Percentiles rank a stretch among this genome's conserved stretches.
These are phyloP conservation scores for Paramecium sexaurelia DNA, from an alignment of 73 alveolate genomes.

Conservation along the genomic window DNA sequence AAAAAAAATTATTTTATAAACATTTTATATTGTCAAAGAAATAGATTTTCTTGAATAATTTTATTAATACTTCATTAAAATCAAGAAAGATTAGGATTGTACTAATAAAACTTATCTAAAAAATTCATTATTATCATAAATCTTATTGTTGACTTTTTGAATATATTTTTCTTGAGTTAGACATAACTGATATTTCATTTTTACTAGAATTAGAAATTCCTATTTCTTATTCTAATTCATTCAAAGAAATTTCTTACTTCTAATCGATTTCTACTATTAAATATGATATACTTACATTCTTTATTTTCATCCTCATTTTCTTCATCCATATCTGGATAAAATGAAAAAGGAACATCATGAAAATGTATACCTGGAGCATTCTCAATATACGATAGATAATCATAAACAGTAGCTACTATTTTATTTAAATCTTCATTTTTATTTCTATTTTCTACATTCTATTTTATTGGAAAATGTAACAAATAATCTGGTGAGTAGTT, in stretches of 20 bases:
- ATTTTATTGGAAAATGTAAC: constrained; percentile 51
- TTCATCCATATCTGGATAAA: constrained; percentile 43
- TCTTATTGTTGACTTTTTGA: neutral
- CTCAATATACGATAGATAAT: constrained; percentile 40
- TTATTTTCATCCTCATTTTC: constrained; percentile 32
- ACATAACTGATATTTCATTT: neutral
- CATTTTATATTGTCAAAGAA: too few relatives aligned
- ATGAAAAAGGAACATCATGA: constrained; percentile 67
- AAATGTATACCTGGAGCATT: constrained; percentile 70
- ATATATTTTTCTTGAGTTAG: neutral
- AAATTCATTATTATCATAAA: neutral
- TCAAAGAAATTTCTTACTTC: neutral
- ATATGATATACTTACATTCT: neutral
- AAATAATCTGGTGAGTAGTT: constrained; percentile 36
- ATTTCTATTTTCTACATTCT: constrained; percentile 64
- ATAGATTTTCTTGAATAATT: neutral
- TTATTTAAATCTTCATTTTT: constrained; percentile 64
- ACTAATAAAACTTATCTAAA: neutral
- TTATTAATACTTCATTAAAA: neutral
- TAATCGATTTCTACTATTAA: neutral
- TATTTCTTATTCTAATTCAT: constrained; percentile 10
- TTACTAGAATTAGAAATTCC: neutral
- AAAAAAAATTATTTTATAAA: neutral
- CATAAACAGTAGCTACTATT: constrained; percentile 39
- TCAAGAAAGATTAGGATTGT: neutral